Base-by-base conservation (phyloP, 805 yeast species). In the Saturnispora zaruensis region DNA sequence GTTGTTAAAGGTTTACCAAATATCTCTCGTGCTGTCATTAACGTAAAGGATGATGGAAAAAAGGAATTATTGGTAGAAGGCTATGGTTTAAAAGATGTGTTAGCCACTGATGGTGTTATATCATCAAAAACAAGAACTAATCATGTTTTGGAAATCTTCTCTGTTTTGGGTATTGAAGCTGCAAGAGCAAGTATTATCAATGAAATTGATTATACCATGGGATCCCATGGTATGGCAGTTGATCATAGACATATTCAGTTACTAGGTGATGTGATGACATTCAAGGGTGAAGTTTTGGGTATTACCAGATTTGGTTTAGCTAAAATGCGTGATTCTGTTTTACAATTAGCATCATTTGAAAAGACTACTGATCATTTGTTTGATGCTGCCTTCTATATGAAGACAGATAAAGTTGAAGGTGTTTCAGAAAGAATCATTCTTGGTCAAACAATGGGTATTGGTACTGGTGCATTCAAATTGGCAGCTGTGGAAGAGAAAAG, bases 161-260 rank as follows among this genome's bases (percentile, higher is more conserved):
- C 80, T 55, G 97, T 91, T 5, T 73, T 93, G 54, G 99, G 99
- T 61, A 95, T 93, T 56, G 99, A 93, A 67, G 99, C 99, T 2
- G 99, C 99, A 1, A 78, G 99, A 66, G 72, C 88, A 0, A 84
- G 96, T 58, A 93, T 93, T 65, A 85, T 93, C 64, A 81, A 81
- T 55, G 99, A 93, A 72, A 93, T 93, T 67, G 96, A 87, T 64
- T 89, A 89, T 64, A 93, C 99, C 49, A 93, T 93, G 99, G 82
- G 96, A 64, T 88, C 89, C 69, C 99, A 93, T 74, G 99, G 99
- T 69, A 93, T 93, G 99, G 87, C 96, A 66, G 97, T 93, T 45
- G 99, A 93, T 75, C 99, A 98, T 53, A 96, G 99, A 75, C 99
- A 93, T 67, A 90, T 95, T 66, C 98, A 93, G 71, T 73, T 93